Base-by-base conservation (phyloP, 139 green algal genomes). In the Astrephomene gubernaculifera region DNA sequence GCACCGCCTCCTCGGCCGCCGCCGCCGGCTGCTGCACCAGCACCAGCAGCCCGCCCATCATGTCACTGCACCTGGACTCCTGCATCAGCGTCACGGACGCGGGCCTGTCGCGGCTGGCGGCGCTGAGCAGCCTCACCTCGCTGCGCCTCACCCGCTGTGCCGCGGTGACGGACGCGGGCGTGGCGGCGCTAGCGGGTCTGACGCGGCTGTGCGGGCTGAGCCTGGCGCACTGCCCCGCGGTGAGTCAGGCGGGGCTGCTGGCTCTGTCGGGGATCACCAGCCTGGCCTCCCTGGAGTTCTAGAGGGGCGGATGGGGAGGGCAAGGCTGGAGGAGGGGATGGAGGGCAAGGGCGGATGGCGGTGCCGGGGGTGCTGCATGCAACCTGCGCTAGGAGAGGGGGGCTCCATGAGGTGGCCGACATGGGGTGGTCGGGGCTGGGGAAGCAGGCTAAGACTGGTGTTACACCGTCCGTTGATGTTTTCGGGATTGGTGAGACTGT, bases 11-110 rank as follows among this genome's bases (percentile, higher is more conserved):
- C n/a, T n/a, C n/a, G 7, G 73, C 73, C 17, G 45, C 54, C 41
- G 22, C 53, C 8, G n/a, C 35, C 35, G 8, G 33, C n/a, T n/a
- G n/a, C n/a, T n/a, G n/a, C 71, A 54, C 2, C 49, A n/a, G 24
- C 57, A n/a, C n/a, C n/a, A n/a, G 29, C 75, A 12, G n/a, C 36
- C 38, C 67, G 0, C 41, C 52, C 29, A 70, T 94, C 49, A 76
- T 93, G 29, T 90, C 83, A 5, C 87, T 92, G 72, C 91, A 94
- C 76, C 74, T 94, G 7, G 91, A 94, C 80, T 81, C 83, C 36
- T 94, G 91, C 74, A 57, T 92, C 38, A 71, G 83, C 36, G 25
- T 94, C 27, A 90, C 83, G 12, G 91, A 94, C 43, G 61, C 60
- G 21, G 88, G 79, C 4, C 38, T 93, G 39, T 2, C 36, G 2